Evolutionary conservation across 2,329 filamentous ascomycete genomes (phyloP), one percentile per base, ranked within the genome.

Genomic region (Albifimbria verrucaria): DNA sequence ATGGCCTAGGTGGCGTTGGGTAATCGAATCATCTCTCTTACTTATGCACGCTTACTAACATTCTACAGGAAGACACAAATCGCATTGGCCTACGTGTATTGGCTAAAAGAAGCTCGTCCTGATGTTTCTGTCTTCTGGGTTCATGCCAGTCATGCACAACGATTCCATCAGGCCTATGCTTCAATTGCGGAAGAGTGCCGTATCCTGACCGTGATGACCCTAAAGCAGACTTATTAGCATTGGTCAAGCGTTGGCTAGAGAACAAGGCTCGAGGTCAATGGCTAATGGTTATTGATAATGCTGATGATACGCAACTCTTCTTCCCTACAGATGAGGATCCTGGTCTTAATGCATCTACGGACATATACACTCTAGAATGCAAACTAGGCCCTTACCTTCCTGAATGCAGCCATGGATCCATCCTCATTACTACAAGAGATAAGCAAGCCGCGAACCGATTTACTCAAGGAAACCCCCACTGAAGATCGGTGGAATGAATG

Each of bases 231-330:
- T 17, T 39, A 6, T n/a, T 39, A 12, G 5, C 12, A 12, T n/a
- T 7, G 12, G 32, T 39, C 4, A 39, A 39, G 32, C 4, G 4
- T 39, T 39, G 32, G 32, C 4, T 39, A n/a, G 6, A 39, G 12
- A 39, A 39, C 12, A 6, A 12, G 18, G 32, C 11, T 6, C 5
- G 18, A 12, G 62, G 66, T 1, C 53, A 55, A 1, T 78, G 73
- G 75, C 60, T 78, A 1, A 52, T 77, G 41, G 61, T 79, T 42
- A 50, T 78, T 15, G 74, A 78, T 50, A 78, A 76, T 49, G 72
- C 70, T 12, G 72, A 78, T 50, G 71, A 78, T 51, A 43, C 47
- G 3, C 53, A 66, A 2, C 52, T 74, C 2, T 50, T 72, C 1
- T 62, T 65, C 24, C 10, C 52, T 9, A 36, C 55, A 4, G 12